Base-by-base conservation (phyloP, 345 rosid species). In the Populus ilicifolia region DNA sequence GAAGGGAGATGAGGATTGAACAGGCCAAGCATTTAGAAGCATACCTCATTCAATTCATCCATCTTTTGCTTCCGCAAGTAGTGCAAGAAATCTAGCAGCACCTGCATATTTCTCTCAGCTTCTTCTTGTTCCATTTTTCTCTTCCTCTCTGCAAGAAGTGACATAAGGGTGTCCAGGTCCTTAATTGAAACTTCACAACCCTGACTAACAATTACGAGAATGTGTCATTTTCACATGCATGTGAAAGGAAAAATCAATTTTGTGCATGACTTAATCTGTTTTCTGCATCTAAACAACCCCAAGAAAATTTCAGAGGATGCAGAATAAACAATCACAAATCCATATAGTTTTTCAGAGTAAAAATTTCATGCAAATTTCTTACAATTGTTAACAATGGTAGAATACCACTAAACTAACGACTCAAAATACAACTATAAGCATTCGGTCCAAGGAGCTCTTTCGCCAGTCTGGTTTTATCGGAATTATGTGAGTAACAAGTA, bases 101-200 rank as follows among this genome's bases (percentile, higher is more conserved):
- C 91, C 87, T 96, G 97, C 99, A 92, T 96, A 86, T 92, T 93
- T 84, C 97, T 91, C 88, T 93, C 99, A 65, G 97, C 91, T 86
- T 92, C 98, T 87, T 96, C 99, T 83, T 93, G 97, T 77, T 96
- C 98, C 94, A 91, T 90, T 86, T 96, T 96, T 39, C 93, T 91
- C 88, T 92, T 93, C 88, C 83, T 96, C 87, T 93, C 98, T 21
- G 90, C 84, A 52, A 96, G 97, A 76, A 94, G 82, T 21, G 87
- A 61, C 80, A 92, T 83, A 62, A 96, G 97, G 84, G 54, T 84
- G 71, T 91, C 99, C 77, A 96, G 82, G 78, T 94, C 99, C 89
- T 96, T 93, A 75, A 94, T 85, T 33, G 99, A 88, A 79, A 94
- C 89, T 77, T 89, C 97, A 85, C 91, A 92, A 69, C 97, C 98